Evolutionary conservation across 768 basidiomycete species (phyloP).

Genomic region (Dendrothele bispora): DNA sequence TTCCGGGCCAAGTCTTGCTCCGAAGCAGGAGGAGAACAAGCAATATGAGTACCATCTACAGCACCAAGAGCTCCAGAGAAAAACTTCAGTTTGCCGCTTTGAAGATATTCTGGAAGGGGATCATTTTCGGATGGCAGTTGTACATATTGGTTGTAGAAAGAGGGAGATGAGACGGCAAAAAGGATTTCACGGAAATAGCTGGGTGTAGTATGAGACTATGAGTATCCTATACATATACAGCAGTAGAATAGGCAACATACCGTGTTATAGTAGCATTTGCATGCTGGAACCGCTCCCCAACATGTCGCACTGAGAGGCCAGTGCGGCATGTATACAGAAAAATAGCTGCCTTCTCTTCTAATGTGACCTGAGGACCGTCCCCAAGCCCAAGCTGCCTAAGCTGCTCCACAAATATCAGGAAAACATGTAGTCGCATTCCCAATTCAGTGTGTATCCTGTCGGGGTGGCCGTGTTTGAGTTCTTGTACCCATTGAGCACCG

Average conservation of each 20-base stretch:
- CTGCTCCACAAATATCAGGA: constrained; percentile 8
- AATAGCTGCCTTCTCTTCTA: constrained; percentile 16
- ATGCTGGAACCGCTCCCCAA: constrained; percentile 22
- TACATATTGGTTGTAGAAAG: constrained; percentile 19
- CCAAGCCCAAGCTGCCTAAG: background rate
- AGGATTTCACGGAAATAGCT: constrained; percentile 11
- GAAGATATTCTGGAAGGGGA: constrained; percentile 17
- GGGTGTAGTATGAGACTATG: background rate
- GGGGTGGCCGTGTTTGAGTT: constrained; percentile 18
- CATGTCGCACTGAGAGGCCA: constrained; percentile 13
- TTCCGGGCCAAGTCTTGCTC: constrained; percentile 19
- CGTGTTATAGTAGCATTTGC: constrained; percentile 20
- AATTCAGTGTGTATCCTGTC: constrained; percentile 15
- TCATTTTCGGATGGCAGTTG: constrained; percentile 16
- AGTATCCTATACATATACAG: background rate
- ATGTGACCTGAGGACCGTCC: constrained; percentile 7
- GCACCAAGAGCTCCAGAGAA: constrained; percentile 32
- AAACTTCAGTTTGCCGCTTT: constrained; percentile 27
- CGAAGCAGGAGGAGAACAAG: constrained; percentile 15
- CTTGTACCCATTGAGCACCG: constrained; percentile 16
- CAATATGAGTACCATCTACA: constrained; percentile 32
- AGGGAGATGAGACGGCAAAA: constrained; percentile 6
- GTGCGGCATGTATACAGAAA: constrained; percentile 16
- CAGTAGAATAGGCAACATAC: constrained; percentile 4
- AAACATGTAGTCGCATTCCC: constrained; percentile 15